A percentile compares a stretch with the other conserved stretches of the same genome.
Evolutionary conservation across 2,329 filamentous ascomycete genomes (phyloP).

Genomic region (Pezizomycotina sp.): DNA sequence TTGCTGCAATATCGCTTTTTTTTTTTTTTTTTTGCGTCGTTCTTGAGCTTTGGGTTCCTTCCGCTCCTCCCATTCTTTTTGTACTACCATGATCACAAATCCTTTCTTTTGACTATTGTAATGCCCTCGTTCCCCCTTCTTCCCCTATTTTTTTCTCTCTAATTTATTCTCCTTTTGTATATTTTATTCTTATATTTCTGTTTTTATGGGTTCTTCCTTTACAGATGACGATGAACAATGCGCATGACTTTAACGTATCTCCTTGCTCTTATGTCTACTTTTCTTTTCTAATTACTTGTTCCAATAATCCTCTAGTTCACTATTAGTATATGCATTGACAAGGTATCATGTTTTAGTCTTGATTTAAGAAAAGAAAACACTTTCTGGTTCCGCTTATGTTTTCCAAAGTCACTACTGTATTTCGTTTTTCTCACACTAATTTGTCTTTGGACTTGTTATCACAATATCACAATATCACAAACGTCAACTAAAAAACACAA

Average conservation of each 20-base stretch:
- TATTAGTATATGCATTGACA: neutral
- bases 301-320: neutral
- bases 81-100: slow-evolving; percentile 5
- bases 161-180: neutral
- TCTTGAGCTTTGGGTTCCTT: slow-evolving; percentile 4
- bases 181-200: neutral
- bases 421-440: too few species aligned
- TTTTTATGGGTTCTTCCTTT: neutral
- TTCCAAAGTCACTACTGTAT: too few species aligned
- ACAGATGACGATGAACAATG: neutral
- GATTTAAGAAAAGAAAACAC: neutral
- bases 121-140: slow-evolving; percentile 14
- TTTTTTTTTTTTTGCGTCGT: slow-evolving; percentile 4
- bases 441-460: too few species aligned
- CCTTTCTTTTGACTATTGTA: slow-evolving; percentile 6
- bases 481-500: too few species aligned
- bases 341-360: neutral
- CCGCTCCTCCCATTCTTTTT: slow-evolving; percentile 15
- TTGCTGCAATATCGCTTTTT: slow-evolving; percentile 8
- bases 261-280: neutral
- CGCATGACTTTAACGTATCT: neutral
- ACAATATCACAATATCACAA: too few species aligned
- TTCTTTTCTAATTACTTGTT: neutral
- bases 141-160: slow-evolving; percentile 6
- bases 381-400: too few species aligned